phyloP scores from a whole-genome alignment of 495 filamentous ascomycete genomes.

The Aspergillus steynii region DNA sequence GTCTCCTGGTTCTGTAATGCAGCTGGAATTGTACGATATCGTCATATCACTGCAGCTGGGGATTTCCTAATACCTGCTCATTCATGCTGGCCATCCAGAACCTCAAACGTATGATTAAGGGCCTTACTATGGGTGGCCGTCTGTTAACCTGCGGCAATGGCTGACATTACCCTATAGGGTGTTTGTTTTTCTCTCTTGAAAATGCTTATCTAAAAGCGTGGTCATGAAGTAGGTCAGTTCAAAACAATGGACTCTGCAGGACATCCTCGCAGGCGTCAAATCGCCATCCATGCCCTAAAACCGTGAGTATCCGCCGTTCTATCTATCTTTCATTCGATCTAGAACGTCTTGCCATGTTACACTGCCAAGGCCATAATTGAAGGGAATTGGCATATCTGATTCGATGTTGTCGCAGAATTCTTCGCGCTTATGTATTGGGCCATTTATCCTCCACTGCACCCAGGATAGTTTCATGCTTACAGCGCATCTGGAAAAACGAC shows the following conservation, averaged over 20 bases:
- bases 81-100: too few species aligned
- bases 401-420: slow-evolving; percentile 48
- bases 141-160: slow-evolving; percentile 1
- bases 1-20: slow-evolving; percentile 15
- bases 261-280: slow-evolving; percentile 26
- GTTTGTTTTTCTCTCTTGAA: background rate
- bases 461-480: slow-evolving; percentile 58
- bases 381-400: slow-evolving; percentile 7
- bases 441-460: slow-evolving; percentile 72
- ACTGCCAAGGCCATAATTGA: background rate
- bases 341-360: slow-evolving; percentile 10
- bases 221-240: slow-evolving; percentile 26
- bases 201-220: slow-evolving; percentile 1
- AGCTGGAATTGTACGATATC: background rate
- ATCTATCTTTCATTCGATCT: slow-evolving; percentile 17
- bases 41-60: background rate
- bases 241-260: slow-evolving; percentile 34
- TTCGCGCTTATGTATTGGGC: slow-evolving; percentile 73
- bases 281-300: slow-evolving; percentile 29
- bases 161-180: slow-evolving; percentile 12
- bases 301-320: slow-evolving; percentile 29
- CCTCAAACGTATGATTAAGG: background rate
- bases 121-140: background rate
- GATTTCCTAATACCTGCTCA: too few species aligned
- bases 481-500: slow-evolving; percentile 47